Evolutionary conservation across 2,329 filamentous ascomycete genomes (phyloP).

Genomic region (Nothophaeocryptopus gaeumannii): DNA sequence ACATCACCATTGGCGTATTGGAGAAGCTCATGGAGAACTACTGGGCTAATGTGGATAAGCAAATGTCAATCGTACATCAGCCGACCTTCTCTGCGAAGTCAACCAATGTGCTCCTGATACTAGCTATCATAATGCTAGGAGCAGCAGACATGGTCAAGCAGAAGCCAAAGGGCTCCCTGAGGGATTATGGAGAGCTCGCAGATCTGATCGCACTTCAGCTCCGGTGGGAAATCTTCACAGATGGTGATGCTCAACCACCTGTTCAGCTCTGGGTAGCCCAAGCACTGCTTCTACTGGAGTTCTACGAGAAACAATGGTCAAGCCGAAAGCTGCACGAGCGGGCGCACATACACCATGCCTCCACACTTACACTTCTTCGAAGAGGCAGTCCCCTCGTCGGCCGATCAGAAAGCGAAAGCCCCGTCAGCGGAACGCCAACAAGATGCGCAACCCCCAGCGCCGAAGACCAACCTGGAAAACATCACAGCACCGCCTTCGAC

Average conservation of each 20-base stretch:
- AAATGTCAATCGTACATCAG: constrained; percentile 87
- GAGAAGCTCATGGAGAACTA: constrained; percentile 86
- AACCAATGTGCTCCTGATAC: constrained; percentile 73
- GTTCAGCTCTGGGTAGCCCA: constrained; percentile 95
- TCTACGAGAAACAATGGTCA: constrained; percentile 96
- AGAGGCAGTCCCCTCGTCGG: constrained; percentile 85
- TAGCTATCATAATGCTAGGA: constrained; percentile 86
- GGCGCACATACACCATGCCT: constrained; percentile 91
- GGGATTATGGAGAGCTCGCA: constrained; percentile 73
- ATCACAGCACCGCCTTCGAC: constrained; percentile 2
- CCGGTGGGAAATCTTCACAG: constrained; percentile 89
- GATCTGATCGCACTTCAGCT: constrained; percentile 87
- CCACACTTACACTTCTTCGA: constrained; percentile 88
- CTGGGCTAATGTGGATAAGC: constrained; percentile 87
- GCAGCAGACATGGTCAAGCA: constrained; percentile 80
- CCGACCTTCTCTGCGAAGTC: constrained; percentile 84
- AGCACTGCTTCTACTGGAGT: constrained; percentile 75
- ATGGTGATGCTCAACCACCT: constrained; percentile 79
- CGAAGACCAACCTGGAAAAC: background rate
- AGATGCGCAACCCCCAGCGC: constrained; percentile 14
- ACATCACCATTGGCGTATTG: constrained; percentile 84
- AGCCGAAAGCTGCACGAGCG: constrained; percentile 86
- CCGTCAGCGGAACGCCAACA: constrained; percentile 55
- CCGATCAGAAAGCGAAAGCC: constrained; percentile 77
- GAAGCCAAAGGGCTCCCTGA: constrained; percentile 67